Base-by-base conservation (phyloP, 148 eudicot genomes). In the Vaccinium darrowii region DNA sequence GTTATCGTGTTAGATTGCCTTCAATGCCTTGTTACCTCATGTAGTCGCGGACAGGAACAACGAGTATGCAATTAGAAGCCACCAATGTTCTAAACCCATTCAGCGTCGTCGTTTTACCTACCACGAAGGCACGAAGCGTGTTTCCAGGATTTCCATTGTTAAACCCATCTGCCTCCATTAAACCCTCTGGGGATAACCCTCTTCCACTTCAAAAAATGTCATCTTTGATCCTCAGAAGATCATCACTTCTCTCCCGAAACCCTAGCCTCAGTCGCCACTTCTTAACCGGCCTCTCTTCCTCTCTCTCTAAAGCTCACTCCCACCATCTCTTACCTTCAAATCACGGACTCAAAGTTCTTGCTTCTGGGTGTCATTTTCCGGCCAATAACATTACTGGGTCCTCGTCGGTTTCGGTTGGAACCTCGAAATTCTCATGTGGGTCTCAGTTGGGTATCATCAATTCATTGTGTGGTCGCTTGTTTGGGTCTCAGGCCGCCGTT, bases 401-500 rank as follows among this genome's bases (percentile, higher is more conserved):
- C 39, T 82, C 78, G 49, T 30, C 10, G 78, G 19, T 52, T 76
- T 76, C 58, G 53, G 13, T 8, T 36, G 43, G 47, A 79, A 62
- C 77, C 82, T 11, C 21, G 83, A 69, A 30, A 52, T 79, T 50
- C 63, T 39, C 86, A 86, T 51, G 23, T 88, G 92, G 92, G 89
- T 88, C 62, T 88, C n/a, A 16, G 51, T 76, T 36, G 19, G 60
- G 67, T 5, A 1, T 58, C 15, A 19, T 12, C 7, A 72, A 52
- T 43, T 80, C 85, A 60, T 25, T 16, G 11, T 85, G 84, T 86
- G 57, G 73, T 77, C 92, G 94, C 18, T 87, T 71, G 0, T 95
- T 90, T 60, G 85, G 97, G 75, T 89, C 94, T 27, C 90, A 88
- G 84, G 84, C 92, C 67, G 94, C 89, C 60, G 87, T 54, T 51